Percentiles rank a stretch among this genome's conserved stretches.
These are phyloP conservation scores for Polygonum maritimum DNA, from an alignment of 148 eudicot species.

Conservation along the genomic window DNA sequence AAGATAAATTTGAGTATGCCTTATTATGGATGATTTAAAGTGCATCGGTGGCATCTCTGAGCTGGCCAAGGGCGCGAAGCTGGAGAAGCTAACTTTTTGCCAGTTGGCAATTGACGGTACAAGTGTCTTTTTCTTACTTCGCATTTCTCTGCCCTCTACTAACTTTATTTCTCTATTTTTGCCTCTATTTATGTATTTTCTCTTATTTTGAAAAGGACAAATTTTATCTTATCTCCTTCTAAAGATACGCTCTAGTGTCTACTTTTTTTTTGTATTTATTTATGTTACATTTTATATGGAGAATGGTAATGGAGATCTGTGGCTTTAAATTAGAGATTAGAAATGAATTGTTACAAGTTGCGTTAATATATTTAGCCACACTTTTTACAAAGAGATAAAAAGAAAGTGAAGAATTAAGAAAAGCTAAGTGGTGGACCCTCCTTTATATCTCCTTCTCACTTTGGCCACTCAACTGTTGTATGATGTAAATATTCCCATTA, in stretches of 20 bases:
- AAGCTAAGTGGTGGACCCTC: not conserved
- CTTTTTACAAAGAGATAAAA: not conserved
- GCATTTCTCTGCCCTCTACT: not conserved
- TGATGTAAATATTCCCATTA: too few relatives aligned
- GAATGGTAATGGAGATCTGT: too few relatives aligned
- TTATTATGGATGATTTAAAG: not conserved
- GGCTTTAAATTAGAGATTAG: too few relatives aligned
- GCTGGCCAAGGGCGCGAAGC: not conserved
- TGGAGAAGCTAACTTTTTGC: not conserved
- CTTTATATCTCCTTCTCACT: not conserved
- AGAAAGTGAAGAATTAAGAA: not conserved
- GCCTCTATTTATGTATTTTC: not conserved
- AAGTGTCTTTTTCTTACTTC: not conserved
- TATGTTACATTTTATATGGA: not conserved
- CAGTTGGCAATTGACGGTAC: not conserved
- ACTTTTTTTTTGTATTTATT: not conserved
- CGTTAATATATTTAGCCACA: not conserved
- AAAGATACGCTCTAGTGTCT: not conserved
- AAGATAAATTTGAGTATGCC: too few relatives aligned
- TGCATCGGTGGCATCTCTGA: not conserved
- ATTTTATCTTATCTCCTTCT: too few relatives aligned
- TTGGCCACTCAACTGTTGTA: not conserved
- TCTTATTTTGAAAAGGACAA: too few relatives aligned
- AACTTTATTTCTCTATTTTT: not conserved
- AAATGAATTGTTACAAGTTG: not conserved